Evolutionary conservation across 768 basidiomycete species (phyloP), one percentile per base, ranked within the genome.

Genomic region (Boletus pseudo-olivaceus): DNA sequence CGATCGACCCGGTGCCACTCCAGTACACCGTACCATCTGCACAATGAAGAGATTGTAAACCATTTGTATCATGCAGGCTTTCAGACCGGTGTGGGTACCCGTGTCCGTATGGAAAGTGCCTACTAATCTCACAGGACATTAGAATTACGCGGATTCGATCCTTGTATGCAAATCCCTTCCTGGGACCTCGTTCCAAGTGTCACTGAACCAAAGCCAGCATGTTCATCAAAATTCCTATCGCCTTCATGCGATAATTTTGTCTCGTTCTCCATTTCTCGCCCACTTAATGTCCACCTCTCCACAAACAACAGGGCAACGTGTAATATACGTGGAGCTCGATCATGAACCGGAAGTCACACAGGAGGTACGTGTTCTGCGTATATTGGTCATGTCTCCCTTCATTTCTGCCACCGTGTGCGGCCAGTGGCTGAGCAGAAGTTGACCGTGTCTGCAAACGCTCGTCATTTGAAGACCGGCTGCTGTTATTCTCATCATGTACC

Each of bases 271-370:
- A 35, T 90, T 84, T 72, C 82, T 95, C 65, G 89, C 87, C 38
- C 90, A 93, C 69, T 78, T 92, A 60, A 90, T 96, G 86, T 88
- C 86, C 51, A 89, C 87, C 46, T 84, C 87, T 33, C 85, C 85
- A 26, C 84, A 83, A 70, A 74, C 77, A 35, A 77, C 78, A 55
- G 84, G 80, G 14, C 83, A 85, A 62, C 81, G 85, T 60, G 76
- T 82, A 51, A 82, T 94, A 62, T 87, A 85, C 66, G 82, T 93
- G 51, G 81, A 84, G 58, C 75, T 93, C 56, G 85, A 88, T 62
- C 81, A 82, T 56, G 87, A 92, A 62, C 89, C 88, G 46, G 85
- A 90, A 71, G 84, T 94, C 53, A 90, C 88, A 15, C 82, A 85
- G 67, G 90, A 93, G 79, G 92, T 92, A 73, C 55, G 84, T 73